phyloP scores from a whole-genome alignment of 1,139 yeast species.

The Nakaseomyces sp. region DNA sequence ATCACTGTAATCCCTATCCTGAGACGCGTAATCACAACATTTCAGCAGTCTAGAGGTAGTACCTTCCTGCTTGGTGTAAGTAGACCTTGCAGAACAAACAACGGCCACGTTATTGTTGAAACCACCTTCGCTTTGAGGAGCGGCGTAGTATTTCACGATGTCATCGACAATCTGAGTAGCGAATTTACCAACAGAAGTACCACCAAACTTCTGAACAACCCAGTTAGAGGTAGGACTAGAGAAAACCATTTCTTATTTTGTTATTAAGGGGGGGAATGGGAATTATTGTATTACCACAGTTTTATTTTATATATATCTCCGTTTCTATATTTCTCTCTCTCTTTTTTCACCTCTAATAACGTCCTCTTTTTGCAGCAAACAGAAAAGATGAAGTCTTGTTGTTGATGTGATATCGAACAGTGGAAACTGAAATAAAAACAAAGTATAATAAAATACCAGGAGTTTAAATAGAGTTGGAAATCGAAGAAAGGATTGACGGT shows the following conservation, averaged over 20 bases:
- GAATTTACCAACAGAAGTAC: slow-evolving; percentile 96
- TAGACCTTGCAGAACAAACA: slow-evolving; percentile 91
- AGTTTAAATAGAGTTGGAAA: no score
- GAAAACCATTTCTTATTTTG: background rate
- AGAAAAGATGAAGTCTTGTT: no score
- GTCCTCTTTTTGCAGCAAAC: no score
- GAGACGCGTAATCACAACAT: slow-evolving; percentile 71
- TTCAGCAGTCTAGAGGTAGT: slow-evolving; percentile 76
- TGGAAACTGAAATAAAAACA: no score
- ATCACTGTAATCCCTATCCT: slow-evolving; percentile 40
- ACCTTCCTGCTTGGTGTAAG: slow-evolving; percentile 86
- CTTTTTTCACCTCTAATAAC: no score
- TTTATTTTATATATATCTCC: no score
- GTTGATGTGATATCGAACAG: no score
- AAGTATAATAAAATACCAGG: no score
- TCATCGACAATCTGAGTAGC: slow-evolving; percentile 77
- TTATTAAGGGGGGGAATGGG: no score
- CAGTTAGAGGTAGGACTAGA: slow-evolving; percentile 34
- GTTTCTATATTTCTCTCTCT: no score
- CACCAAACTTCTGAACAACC: slow-evolving; percentile 94
- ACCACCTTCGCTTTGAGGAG: slow-evolving; percentile 16
- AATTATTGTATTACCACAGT: no score
- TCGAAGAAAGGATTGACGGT: background rate
- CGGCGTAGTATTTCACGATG: slow-evolving; percentile 59
- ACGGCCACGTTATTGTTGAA: slow-evolving; percentile 68